These are phyloP conservation scores for Talaromyces sp. DNA, from an alignment of 2,329 filamentous ascomycete genomes.

Conservation along the genomic window DNA sequence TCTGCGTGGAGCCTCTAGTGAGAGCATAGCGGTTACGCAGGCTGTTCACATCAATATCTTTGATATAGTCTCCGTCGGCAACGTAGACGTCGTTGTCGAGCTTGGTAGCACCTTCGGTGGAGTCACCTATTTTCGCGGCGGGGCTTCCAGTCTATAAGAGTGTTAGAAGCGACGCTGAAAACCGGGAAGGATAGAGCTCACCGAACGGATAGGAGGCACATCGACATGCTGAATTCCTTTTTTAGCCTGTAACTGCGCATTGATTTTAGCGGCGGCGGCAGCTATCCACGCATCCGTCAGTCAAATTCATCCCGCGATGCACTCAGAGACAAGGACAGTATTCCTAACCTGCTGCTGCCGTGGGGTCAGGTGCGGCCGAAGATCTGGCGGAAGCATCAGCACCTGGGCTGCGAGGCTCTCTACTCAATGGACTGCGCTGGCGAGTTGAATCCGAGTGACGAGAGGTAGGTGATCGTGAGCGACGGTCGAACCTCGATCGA, in stretches of 20 bases:
- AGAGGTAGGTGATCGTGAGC: slow-evolving; percentile 76
- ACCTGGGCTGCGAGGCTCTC: slow-evolving; percentile 49
- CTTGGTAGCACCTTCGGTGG: slow-evolving; percentile 50
- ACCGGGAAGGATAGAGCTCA: slow-evolving; percentile 33
- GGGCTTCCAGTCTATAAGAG: slow-evolving; percentile 46
- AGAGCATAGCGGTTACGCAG: slow-evolving; percentile 93
- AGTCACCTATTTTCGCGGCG: slow-evolving; percentile 54
- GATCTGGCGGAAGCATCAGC: slow-evolving; percentile 28
- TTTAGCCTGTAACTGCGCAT: slow-evolving; percentile 77
- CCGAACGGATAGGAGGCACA: slow-evolving; percentile 71
- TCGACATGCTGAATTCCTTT: slow-evolving; percentile 89
- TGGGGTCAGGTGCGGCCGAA: slow-evolving; percentile 59
- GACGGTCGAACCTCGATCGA: slow-evolving; percentile 82
- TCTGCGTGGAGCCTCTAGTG: slow-evolving; percentile 95
- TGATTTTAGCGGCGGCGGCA: slow-evolving; percentile 84
- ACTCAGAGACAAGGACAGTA: slow-evolving; percentile 2
- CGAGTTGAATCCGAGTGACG: slow-evolving; percentile 66
- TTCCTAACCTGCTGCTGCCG: slow-evolving; percentile 69
- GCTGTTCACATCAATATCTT: slow-evolving; percentile 98
- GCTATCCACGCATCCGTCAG: slow-evolving; percentile 48
- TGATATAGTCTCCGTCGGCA: slow-evolving; percentile 95
- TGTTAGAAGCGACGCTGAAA: neutral
- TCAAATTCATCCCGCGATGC: neutral
- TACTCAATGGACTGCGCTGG: slow-evolving; percentile 74
- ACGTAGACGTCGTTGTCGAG: slow-evolving; percentile 89